A percentile compares a stretch with the other conserved stretches of the same genome.
Conservation (phyloP, 2,329 filamentous ascomycete species). For the Tolypocladium amazonense region DNA sequence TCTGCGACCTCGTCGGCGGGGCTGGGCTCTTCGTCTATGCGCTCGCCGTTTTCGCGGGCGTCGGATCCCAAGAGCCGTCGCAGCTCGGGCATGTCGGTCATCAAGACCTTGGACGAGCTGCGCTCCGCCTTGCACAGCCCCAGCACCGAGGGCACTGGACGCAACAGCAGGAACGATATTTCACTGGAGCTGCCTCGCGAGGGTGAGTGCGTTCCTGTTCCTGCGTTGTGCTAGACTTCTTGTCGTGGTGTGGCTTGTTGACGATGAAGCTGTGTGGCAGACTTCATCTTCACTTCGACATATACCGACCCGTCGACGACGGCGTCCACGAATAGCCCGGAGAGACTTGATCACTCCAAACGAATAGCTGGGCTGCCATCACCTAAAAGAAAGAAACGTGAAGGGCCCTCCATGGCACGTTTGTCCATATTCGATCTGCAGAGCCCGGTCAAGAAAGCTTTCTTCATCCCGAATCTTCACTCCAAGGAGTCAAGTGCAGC, state of each 20-base stretch:
- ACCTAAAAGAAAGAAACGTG: background rate
- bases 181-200: background rate
- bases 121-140: background rate
- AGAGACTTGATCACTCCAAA: background rate
- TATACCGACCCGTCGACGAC: background rate
- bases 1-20: slow-evolving; percentile 9
- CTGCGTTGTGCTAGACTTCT: too few relatives aligned
- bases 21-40: slow-evolving; percentile 13
- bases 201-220: background rate
- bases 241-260: background rate
- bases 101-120: background rate
- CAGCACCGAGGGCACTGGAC: background rate
- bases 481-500: slow-evolving; percentile 15
- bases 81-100: slow-evolving; percentile 10
- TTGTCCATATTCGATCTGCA: background rate
- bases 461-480: background rate
- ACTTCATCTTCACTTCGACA: background rate
- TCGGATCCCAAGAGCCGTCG: slow-evolving; percentile 14
- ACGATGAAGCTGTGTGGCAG: background rate
- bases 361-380: background rate
- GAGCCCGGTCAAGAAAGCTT: slow-evolving; percentile 1
- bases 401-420: background rate
- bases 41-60: slow-evolving; percentile 13
- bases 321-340: background rate
- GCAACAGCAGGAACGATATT: background rate